Evolutionary conservation across 2,329 filamentous ascomycete genomes (phyloP).

Genomic region (Tolypocladium sp.): DNA sequence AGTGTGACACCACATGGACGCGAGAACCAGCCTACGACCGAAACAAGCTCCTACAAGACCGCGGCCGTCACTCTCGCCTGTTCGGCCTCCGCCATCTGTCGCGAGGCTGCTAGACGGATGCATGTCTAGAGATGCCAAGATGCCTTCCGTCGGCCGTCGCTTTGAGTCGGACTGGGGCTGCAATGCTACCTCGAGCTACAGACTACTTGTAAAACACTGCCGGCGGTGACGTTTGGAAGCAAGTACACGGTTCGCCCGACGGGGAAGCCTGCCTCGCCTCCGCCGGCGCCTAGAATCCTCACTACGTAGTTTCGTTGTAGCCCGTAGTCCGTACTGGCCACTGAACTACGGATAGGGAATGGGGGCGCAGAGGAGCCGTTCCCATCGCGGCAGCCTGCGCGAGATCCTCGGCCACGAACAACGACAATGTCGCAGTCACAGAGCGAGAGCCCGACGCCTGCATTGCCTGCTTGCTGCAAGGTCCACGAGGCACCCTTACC

Average conservation of each 20-base stretch:
- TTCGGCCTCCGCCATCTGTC: background rate
- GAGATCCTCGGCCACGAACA: background rate
- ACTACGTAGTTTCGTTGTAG: background rate
- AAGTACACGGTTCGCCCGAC: background rate
- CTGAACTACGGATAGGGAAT: background rate
- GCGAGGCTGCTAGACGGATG: background rate
- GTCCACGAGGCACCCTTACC: background rate
- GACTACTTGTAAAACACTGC: background rate
- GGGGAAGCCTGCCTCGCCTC: background rate
- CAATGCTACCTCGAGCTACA: background rate
- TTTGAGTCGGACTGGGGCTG: background rate
- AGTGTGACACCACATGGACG: background rate
- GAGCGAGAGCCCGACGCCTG: background rate
- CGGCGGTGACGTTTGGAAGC: background rate
- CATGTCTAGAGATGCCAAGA: background rate
- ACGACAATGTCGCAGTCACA: background rate
- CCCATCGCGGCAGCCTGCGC: background rate
- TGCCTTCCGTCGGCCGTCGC: background rate
- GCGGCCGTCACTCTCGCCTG: background rate
- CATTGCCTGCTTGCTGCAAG: background rate
- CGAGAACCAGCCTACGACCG: background rate
- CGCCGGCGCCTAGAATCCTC: background rate
- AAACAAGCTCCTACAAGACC: background rate
- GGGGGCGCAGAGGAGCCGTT: background rate
- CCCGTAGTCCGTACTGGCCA: no score